Base-by-base conservation (phyloP, 345 rosid genomes). In the Mallotus nudiflorus region DNA sequence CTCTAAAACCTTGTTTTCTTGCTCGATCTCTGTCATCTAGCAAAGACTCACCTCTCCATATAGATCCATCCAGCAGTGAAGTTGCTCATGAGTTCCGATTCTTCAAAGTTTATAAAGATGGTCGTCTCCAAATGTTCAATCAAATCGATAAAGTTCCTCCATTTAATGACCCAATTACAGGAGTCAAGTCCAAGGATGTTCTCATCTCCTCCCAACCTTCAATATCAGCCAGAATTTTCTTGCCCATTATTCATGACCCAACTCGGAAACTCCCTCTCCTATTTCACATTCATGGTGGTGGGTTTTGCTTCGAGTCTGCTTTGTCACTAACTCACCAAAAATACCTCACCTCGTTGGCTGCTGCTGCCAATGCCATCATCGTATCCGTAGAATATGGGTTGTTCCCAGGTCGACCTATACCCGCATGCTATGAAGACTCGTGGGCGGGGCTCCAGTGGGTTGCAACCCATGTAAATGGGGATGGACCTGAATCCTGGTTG, bases 361-460 rank as follows among this genome's bases (percentile, higher is more conserved):
- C 79, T 1, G 71, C 68, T 51, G 73, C 84, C 11, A 57, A 68
- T 0, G 82, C 70, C 54, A 10, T 85, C 16, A 73, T 71, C 0
- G 75, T 80, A 5, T 85, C 84, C 0, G 80, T 80, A 14, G 80
- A 81, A n/a, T 85, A 85, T 75, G 75, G 86, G 28, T 64, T 79
- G 22, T 78, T 80, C 68, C 89, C 83, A 16, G 72, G 33, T 39
- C 69, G 79, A 22, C 85, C 87, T 24, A 61, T 81, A 39, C 84
- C 84, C 64, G 84, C 72, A 5, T 81, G 84, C 53, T 85, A 80
- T 42, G 84, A 83, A 4, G 85, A 85, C 16, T 79, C 84, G 1
- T 83, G 87, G 89, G 74, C 80, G 0, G 85, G 75, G 14, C 89
- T 85, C 66, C 55, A 49, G 48, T 85, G 89, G 89, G 82, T 79